Conservation (phyloP, 169 alveolate genomes). For the Cryptosporidium xiaoi region DNA sequence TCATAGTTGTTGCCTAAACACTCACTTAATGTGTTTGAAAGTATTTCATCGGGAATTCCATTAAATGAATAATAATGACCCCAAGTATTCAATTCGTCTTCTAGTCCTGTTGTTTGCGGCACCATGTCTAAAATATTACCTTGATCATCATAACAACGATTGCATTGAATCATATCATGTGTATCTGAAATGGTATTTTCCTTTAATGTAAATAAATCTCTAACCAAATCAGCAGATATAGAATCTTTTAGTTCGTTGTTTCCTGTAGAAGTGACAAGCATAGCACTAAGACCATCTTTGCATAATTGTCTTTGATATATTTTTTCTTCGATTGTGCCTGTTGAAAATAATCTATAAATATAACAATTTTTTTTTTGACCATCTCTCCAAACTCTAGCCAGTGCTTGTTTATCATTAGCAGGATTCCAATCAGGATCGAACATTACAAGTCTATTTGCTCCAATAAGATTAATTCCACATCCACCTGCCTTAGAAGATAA, state of each 20-base stretch:
- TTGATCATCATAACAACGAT: slow-evolving; percentile 75
- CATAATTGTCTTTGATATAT: slow-evolving; percentile 89
- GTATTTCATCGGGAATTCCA: slow-evolving; percentile 53
- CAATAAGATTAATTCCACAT: slow-evolving; percentile 96
- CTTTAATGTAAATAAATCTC: slow-evolving; percentile 82
- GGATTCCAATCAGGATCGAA: slow-evolving; percentile 99
- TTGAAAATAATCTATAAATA: slow-evolving; percentile 94
- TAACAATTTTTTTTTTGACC: slow-evolving; percentile 95
- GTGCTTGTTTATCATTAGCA: slow-evolving; percentile 96
- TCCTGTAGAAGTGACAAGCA: slow-evolving; percentile 87
- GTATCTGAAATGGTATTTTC: slow-evolving; percentile 83
- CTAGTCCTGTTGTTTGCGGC: slow-evolving; percentile 53
- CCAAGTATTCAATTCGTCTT: slow-evolving; percentile 69
- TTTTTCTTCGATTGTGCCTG: slow-evolving; percentile 99
- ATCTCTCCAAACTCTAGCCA: slow-evolving; percentile 97
- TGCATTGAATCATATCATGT: slow-evolving; percentile 84
- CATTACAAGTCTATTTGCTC: slow-evolving; percentile 95
- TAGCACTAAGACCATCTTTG: slow-evolving; percentile 86
- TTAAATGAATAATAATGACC: slow-evolving; percentile 45
- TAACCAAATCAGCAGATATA: slow-evolving; percentile 83
- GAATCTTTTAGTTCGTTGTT: slow-evolving; percentile 79
- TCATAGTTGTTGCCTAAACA: slow-evolving; percentile 7
- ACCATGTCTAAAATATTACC: slow-evolving; percentile 33
- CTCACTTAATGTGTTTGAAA: slow-evolving; percentile 42
- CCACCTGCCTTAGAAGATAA: slow-evolving; percentile 98